Conservation (phyloP, 78 protist genomes). For the Speleostelium caveatum region DNA sequence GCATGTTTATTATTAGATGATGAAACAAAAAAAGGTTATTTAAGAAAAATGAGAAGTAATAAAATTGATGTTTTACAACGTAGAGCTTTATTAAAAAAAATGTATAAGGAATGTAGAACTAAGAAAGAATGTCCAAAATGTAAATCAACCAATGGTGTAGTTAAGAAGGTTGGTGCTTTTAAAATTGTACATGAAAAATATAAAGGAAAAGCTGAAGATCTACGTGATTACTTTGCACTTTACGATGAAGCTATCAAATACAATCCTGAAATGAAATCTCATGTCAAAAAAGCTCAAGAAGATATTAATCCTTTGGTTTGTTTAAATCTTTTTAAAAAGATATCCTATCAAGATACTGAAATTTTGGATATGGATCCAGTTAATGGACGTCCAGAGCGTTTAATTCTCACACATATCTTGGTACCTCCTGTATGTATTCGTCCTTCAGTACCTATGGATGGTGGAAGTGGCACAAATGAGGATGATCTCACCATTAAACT, state of each 20-base stretch:
- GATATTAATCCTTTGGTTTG: slow-evolving; percentile 92
- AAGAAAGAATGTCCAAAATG: slow-evolving; percentile 91
- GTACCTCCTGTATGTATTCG: slow-evolving; percentile 98
- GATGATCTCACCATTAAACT: slow-evolving; percentile 97
- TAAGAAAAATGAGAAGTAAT: slow-evolving; percentile 71
- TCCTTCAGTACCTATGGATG: slow-evolving; percentile 95
- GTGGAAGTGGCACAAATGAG: slow-evolving; percentile 91
- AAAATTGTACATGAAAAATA: slow-evolving; percentile 91
- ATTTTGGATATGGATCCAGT: slow-evolving; percentile 93
- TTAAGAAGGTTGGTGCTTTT: slow-evolving; percentile 88
- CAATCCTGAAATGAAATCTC: slow-evolving; percentile 73
- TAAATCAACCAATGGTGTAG: slow-evolving; percentile 90
- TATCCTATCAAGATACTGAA: slow-evolving; percentile 83
- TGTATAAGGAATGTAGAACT: slow-evolving; percentile 68
- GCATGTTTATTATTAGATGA: slow-evolving; percentile 53
- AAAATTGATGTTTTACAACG: slow-evolving; percentile 64
- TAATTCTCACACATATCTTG: slow-evolving; percentile 83
- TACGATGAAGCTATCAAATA: slow-evolving; percentile 59
- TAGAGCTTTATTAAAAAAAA: slow-evolving; percentile 61
- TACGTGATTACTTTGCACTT: neutral
- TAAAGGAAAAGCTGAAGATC: slow-evolving; percentile 58
- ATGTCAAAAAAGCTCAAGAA: slow-evolving; percentile 88
- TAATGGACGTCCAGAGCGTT: slow-evolving; percentile 86
- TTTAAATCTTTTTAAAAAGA: slow-evolving; percentile 83
- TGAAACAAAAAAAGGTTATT: slow-evolving; percentile 9